Evolutionary conservation across 73 alveolate species (phyloP), one percentile per base, ranked within the genome.

Genomic region (Paramecium pentaurelia): DNA sequence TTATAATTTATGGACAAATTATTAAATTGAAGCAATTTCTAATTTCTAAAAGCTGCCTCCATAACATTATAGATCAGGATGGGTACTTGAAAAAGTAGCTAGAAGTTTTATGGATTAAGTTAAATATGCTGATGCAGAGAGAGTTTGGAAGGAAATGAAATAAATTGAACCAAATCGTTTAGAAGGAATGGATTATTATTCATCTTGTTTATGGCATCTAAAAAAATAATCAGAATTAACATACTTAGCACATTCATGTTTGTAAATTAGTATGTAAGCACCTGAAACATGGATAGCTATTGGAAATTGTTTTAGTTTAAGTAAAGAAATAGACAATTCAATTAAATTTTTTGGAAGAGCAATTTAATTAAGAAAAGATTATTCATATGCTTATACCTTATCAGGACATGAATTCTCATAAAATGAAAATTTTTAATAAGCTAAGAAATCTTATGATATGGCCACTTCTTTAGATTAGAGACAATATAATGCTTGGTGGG

Each of bases 401-500:
- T 96, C 97, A 14, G 99, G 99, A 3, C 99, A 98, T 86, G 99
- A 98, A 92, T 97, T 92, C 91, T 98, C 97, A 14, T 96, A 96
- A 28, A 97, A 97, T 92, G 99, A 98, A 86, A 97, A 98, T 92
- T 98, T 95, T 86, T 95, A 94, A 30, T 86, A 94, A 71, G 99
- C 99, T 4, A 95, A 95, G 92, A 96, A 96, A 68, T 96, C 98
- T 32, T 98, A 96, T 88, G 86, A 96, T 37, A 86, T 92, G 95
- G 99, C 99, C 12, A 86, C 95, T 70, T 85, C 97, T 28, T 95
- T 94, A 71, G 99, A 98, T 94, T 97, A 95, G 37, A 92, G 99
- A 86, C 96, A 98, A 70, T 97, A 97, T n/a, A 98, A 98, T 91
- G 99, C 99, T n/a, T 98, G 99, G 99, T 98, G 99, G 99, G 99